phyloP scores from a whole-genome alignment of 306 rosid species.

The Castanea mollissima region DNA sequence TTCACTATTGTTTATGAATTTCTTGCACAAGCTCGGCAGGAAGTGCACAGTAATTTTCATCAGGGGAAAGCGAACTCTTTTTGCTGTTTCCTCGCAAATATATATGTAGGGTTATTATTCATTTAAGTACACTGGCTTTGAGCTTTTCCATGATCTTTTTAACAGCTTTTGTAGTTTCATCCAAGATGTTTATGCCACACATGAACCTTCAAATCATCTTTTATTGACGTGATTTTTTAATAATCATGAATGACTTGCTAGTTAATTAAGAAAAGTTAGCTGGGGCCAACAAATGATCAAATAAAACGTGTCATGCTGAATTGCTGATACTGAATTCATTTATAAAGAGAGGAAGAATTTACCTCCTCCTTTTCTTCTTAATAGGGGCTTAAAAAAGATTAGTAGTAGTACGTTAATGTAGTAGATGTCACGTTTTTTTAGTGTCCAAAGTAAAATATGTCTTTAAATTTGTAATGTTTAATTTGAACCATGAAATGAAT shows the following conservation, averaged over 20 bases:
- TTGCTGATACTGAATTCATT: no score
- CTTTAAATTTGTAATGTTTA: no score
- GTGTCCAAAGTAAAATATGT: no score
- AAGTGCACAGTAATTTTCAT: not conserved
- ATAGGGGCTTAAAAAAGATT: no score
- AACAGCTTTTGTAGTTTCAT: not conserved
- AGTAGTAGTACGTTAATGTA: no score
- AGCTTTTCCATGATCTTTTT: not conserved
- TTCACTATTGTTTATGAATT: not conserved
- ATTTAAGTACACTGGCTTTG: not conserved
- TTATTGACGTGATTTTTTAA: not conserved
- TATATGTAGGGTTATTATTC: not conserved
- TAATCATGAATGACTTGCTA: not conserved
- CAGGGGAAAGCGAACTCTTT: not conserved
- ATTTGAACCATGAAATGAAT: no score
- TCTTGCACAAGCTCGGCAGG: not conserved
- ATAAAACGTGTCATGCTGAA: no score
- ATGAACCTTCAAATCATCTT: not conserved
- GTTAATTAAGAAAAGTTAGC: not conserved
- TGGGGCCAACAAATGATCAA: no score
- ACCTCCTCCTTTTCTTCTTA: no score
- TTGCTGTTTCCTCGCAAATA: not conserved
- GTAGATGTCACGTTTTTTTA: no score
- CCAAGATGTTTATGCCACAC: not conserved
- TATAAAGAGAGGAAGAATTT: no score